Percentiles rank a stretch among this genome's conserved stretches.
These are phyloP conservation scores for Ilyonectria robusta DNA, from an alignment of 2,329 filamentous ascomycete species.

Conservation along the genomic window DNA sequence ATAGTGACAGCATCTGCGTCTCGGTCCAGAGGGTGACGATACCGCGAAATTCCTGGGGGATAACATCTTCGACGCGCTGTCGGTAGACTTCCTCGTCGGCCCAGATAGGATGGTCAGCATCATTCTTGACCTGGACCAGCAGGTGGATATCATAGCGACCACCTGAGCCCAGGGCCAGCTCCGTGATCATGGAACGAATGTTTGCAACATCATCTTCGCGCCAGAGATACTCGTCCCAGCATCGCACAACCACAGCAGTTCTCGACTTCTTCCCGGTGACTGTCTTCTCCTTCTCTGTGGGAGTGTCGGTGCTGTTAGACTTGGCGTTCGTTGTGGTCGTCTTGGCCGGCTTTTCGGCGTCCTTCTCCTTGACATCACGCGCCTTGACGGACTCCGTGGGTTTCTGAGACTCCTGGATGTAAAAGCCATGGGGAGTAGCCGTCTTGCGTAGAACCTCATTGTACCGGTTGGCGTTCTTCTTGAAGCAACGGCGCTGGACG, in stretches of 20 bases:
- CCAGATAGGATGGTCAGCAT: conserved; percentile 82
- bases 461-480: conserved; percentile 80
- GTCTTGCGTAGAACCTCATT: conserved; percentile 59
- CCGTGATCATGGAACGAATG: conserved; percentile 85
- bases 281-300: conserved; percentile 20
- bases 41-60: conserved; percentile 88
- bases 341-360: conserved; percentile 24
- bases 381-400: conserved; percentile 25
- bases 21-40: conserved; percentile 95
- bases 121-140: conserved; percentile 86
- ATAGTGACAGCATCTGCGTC: conserved; percentile 91
- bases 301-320: conserved; percentile 20
- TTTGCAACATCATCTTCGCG: conserved; percentile 85
- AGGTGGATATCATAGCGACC: conserved; percentile 91
- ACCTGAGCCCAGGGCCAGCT: conserved; percentile 84
- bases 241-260: conserved; percentile 85
- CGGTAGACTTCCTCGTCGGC: conserved; percentile 79
- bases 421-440: conserved; percentile 65
- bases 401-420: conserved; percentile 55
- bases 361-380: conserved; percentile 34
- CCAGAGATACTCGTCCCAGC: conserved; percentile 86
- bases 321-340: conserved; percentile 32
- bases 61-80: conserved; percentile 75
- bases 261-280: conserved; percentile 46
- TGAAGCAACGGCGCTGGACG: conserved; percentile 80